A percentile compares a stretch with the other conserved stretches of the same genome.
These are phyloP conservation scores for Ochromonas danica DNA, from an alignment of 108 stramenopile species.

Conservation along the genomic window DNA sequence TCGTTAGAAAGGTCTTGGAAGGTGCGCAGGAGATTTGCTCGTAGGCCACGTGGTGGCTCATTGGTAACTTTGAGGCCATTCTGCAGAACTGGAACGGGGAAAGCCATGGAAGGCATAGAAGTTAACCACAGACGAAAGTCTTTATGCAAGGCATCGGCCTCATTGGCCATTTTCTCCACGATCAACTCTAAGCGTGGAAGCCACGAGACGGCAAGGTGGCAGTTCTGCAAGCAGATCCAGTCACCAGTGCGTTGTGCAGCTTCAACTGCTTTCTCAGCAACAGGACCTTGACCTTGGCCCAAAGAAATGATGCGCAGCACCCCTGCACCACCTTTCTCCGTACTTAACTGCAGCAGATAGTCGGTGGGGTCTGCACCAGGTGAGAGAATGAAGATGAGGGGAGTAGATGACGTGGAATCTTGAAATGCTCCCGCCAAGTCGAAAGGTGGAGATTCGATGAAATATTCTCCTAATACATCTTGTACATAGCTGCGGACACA, in stretches of 20 bases:
- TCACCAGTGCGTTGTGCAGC: constrained; percentile 42
- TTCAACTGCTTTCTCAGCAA: constrained; percentile 51
- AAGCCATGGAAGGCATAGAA: constrained; percentile 56
- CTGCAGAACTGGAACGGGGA: constrained; percentile 61
- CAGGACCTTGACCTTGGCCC: constrained; percentile 59
- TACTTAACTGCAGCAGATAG: constrained; percentile 51
- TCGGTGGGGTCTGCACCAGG: constrained; percentile 62
- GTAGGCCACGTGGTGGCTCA: constrained; percentile 61
- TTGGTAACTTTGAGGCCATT: constrained; percentile 63
- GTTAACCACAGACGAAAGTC: constrained; percentile 61
- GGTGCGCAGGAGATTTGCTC: constrained; percentile 57
- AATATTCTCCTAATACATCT: constrained; percentile 3
- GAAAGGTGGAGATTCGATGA: constrained; percentile 46
- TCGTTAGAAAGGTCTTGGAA: constrained; percentile 56
- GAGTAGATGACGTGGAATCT: constrained; percentile 39
- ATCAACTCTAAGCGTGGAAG: constrained; percentile 26
- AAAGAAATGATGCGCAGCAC: constrained; percentile 48
- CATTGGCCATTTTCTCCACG: constrained; percentile 37
- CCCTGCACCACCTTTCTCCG: constrained; percentile 45
- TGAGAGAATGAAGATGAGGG: constrained; percentile 50
- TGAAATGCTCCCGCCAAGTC: constrained; percentile 47
- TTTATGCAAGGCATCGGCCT: constrained; percentile 36
- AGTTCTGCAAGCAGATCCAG: constrained; percentile 54
- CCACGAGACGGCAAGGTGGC: constrained; percentile 50
- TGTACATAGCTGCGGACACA: constrained; percentile 47